A percentile compares a stretch with the other conserved stretches of the same genome.
Conservation (phyloP, 164 flowering plant species). For the Kingdonia uniflora region DNA sequence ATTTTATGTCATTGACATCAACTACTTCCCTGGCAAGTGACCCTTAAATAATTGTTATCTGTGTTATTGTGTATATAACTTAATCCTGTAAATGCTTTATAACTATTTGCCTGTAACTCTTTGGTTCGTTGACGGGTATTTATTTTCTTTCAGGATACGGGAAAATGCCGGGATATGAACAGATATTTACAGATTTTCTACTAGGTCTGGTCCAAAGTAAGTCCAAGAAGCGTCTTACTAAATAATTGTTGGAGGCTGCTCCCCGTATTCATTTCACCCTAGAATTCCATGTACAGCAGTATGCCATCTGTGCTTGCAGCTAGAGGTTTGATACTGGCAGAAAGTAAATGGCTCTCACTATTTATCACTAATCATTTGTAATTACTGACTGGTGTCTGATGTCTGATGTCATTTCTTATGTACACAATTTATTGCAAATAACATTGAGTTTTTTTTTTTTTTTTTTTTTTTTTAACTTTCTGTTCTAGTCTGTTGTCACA, state of each 20-base stretch:
- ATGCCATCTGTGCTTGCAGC: too few relatives aligned
- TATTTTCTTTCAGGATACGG: too few relatives aligned
- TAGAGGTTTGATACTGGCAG: too few relatives aligned
- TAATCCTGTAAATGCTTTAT: background rate
- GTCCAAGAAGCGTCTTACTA: constrained; percentile 27
- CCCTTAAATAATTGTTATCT: background rate
- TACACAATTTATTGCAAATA: too few relatives aligned
- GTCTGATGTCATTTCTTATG: too few relatives aligned
- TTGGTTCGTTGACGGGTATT: constrained; percentile 17
- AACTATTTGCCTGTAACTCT: background rate
- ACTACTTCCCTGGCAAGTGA: constrained; percentile 82
- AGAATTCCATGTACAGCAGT: too few relatives aligned
- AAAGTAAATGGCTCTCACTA: too few relatives aligned
- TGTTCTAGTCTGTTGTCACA: too few relatives aligned
- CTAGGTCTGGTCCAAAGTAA: constrained; percentile 45
- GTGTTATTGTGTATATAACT: background rate
- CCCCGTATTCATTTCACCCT: background rate
- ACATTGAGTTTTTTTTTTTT: too few relatives aligned
- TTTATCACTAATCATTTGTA: too few relatives aligned
- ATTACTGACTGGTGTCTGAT: too few relatives aligned
- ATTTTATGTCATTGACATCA: constrained; percentile 89
- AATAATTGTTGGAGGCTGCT: background rate
- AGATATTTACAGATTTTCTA: constrained; percentile 77
- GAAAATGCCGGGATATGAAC: constrained; percentile 85
- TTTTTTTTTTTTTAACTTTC: too few relatives aligned